Conservation (phyloP, 176 grass and related monocot genomes). For the Bromus sterilis region DNA sequence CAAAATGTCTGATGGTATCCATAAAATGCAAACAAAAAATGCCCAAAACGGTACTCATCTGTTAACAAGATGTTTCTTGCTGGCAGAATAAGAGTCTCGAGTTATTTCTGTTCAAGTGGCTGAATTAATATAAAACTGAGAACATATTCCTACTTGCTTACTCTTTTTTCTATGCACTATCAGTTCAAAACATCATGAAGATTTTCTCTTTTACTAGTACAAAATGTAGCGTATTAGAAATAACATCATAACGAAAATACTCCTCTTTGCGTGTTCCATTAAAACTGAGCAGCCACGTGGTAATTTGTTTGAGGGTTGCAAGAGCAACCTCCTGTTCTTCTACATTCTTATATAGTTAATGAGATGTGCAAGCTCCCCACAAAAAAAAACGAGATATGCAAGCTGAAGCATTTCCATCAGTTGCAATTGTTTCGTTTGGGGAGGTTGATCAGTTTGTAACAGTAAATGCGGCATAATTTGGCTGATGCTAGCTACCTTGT, state of each 20-base stretch:
- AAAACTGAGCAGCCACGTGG: not conserved
- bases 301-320: not conserved
- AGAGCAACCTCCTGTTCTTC: not conserved
- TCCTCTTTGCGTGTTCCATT: not conserved
- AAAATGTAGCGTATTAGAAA: not conserved
- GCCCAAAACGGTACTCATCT: not conserved
- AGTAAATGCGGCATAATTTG: not conserved
- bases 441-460: not conserved
- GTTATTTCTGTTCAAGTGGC: not conserved
- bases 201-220: not conserved
- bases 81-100: not conserved
- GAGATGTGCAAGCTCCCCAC: not conserved
- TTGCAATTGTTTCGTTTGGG: not conserved
- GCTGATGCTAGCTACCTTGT: no score
- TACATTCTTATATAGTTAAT: not conserved
- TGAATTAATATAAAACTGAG: not conserved
- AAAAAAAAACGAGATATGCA: not conserved
- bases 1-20: not conserved
- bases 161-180: not conserved
- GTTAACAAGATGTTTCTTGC: not conserved
- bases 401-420: not conserved
- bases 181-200: not conserved
- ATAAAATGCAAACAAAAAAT: not conserved
- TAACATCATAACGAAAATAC: not conserved
- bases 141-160: not conserved